Evolutionary conservation across 305 asterid genomes (phyloP), one percentile per base, ranked within the genome.

Genomic region (Fraxinus ornus): DNA sequence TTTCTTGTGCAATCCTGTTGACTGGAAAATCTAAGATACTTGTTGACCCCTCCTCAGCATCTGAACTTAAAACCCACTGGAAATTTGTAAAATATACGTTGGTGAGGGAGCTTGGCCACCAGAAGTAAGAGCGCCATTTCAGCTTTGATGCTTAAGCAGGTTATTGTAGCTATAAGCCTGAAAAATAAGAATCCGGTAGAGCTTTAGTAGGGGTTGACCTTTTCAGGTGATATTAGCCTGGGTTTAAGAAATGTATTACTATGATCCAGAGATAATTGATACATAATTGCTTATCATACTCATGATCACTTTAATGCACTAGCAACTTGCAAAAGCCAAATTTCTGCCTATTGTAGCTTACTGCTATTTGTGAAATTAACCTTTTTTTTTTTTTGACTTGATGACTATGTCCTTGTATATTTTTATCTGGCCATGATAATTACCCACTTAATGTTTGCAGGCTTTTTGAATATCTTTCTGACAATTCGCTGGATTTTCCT

Each of bases 391-490:
- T 30, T 30, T 8, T 32, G 26, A 32, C 24, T n/a, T 17, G 76
- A 33, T 33, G 76, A 72, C 44, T 32, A 72, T 1, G 13, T 72
- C 47, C 26, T 72, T 6, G 2, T 32, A 17, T 72, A 7, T 17
- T 71, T 26, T 35, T 33, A 49, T 19, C 26, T 1, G 49, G 64
- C 62, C 62, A 26, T 33, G 75, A 39, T 83, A 33, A 26, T 79
- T 64, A 75, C n/a, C 62, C 7, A 71, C 77, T 86, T 35, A 78
- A 47, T 70, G 72, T 66, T 71, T 90, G 90, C 98, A 96, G 99
- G 97, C 90, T 97, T 85, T 97, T 97, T 60, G 99, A 93, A 89
- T 92, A 94, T 89, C 97, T 95, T 77, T 88, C 95, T 1, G 97
- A 91, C 79, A 95, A 95, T 87, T 88, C 95, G 76, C 85, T 95